Conservation (phyloP, 2,329 filamentous ascomycete genomes). For the Ampelomyces quisqualis region DNA sequence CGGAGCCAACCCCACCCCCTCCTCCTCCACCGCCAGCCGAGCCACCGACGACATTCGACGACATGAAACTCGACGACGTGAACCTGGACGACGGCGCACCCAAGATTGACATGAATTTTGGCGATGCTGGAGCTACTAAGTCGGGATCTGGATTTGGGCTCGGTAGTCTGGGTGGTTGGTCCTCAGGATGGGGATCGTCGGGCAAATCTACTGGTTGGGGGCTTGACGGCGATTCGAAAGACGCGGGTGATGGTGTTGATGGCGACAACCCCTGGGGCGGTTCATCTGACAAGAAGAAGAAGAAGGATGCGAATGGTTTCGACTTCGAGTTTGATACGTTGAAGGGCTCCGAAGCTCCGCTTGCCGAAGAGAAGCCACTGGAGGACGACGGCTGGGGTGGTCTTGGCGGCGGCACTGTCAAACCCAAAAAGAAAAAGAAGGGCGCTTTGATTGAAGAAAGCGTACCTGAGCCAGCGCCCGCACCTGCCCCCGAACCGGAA, state of each 20-base stretch:
- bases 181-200: constrained; percentile 29
- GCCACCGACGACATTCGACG: constrained; percentile 46
- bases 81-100: constrained; percentile 33
- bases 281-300: constrained; percentile 40
- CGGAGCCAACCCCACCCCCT: constrained; percentile 27
- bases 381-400: constrained; percentile 40
- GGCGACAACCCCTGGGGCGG: constrained; percentile 39
- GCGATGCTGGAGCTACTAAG: constrained; percentile 29
- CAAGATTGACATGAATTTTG: constrained; percentile 52
- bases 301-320: constrained; percentile 38
- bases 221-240: constrained; percentile 34
- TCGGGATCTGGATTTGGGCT: constrained; percentile 25
- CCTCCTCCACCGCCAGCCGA: constrained; percentile 31
- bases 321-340: constrained; percentile 42
- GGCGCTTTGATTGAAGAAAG: constrained; percentile 35
- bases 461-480: constrained; percentile 22
- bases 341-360: constrained; percentile 17
- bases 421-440: constrained; percentile 46
- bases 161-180: constrained; percentile 24
- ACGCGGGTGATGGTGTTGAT: constrained; percentile 28
- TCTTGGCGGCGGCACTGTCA: constrained; percentile 40
- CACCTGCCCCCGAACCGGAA: constrained; percentile 22
- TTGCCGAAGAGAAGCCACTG: constrained; percentile 24
- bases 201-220: constrained; percentile 29
- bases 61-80: constrained; percentile 49